Evolutionary conservation across 2,329 filamentous ascomycete species (phyloP), one percentile per base, ranked within the genome.

Genomic region (Botrytis elliptica): DNA sequence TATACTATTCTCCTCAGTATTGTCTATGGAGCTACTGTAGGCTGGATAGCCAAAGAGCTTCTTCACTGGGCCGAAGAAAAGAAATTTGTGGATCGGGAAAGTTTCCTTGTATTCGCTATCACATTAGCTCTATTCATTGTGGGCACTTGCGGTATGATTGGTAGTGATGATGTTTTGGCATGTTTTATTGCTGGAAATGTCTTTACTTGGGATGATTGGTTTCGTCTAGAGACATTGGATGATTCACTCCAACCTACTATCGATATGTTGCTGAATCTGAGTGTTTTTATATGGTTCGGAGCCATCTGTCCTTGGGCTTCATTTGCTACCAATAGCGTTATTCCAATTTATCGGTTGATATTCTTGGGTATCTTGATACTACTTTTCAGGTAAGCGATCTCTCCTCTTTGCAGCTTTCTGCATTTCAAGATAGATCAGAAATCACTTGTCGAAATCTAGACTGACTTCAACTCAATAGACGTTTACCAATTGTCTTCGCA

Each of bases 201-300:
- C 1, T 97, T 98, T 77, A 97, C 93, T 0, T 95, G 93, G 90
- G 94, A 97, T 81, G 94, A 97, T 82, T 97, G 93, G 94, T 98
- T 97, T 83, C 91, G 95, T 0, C 85, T 95, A 1, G 93, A 97
- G 82, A 98, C 95, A 0, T 85, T 92, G 78, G 95, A 97, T 77
- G 95, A 98, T 81, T 95, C 93, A 2, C 87, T 98, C n/a, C 94
- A 98, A 81, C 94, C 94, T 0, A 97, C 94, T 0, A 92, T 98
- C 64, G 94, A 98, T 81, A 97, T 97, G 94, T 86, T 98, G 2
- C 90, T 98, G 73, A 98, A 98, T 80, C 52, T 80, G 20, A 86
- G 91, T 29, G 88, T 98, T 57, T 98, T 98, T 81, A 89, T 97
- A 82, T 98, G 94, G 94, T 95, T 93, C 78, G 94, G 94, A 5